Percentiles rank a stretch among this genome's conserved stretches.
Evolutionary conservation across 495 filamentous ascomycete species (phyloP).

Genomic region (Durotheca rogersii): DNA sequence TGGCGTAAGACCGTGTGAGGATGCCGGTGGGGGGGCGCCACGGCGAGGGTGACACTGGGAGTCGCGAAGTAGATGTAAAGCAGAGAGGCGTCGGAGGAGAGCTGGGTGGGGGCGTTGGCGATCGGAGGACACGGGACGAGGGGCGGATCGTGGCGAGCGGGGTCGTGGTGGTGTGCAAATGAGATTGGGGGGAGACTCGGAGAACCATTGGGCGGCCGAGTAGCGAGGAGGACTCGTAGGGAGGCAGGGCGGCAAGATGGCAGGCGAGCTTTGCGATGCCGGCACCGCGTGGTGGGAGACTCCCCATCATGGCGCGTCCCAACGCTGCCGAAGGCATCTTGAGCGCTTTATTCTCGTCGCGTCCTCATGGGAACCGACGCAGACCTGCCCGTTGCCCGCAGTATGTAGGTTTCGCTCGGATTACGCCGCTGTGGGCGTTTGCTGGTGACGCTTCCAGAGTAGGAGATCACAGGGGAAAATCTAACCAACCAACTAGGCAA

Average conservation of each 20-base stretch:
- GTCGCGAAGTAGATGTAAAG: constrained; percentile 22
- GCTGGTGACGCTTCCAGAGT: constrained; percentile 1
- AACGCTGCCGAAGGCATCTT: constrained; percentile 32
- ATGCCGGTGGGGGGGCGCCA: constrained; percentile 15
- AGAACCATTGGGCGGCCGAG: constrained; percentile 6
- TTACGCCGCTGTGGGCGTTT: constrained; percentile 5
- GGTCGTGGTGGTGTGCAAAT: constrained; percentile 5
- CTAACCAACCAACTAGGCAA: too few relatives aligned
- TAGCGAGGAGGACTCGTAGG: constrained; percentile 6
- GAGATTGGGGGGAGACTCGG: constrained; percentile 1
- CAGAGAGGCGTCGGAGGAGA: constrained; percentile 29
- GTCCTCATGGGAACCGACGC: constrained; percentile 26
- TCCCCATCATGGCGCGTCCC: constrained; percentile 24
- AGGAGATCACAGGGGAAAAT: too few relatives aligned
- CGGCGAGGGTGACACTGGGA: constrained; percentile 3
- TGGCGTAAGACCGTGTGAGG: constrained; percentile 15
- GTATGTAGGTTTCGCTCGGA: constrained; percentile 17
- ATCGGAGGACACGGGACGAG: constrained; percentile 9
- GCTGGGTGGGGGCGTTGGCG: constrained; percentile 17
- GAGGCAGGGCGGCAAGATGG: constrained; percentile 9
- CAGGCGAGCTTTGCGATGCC: constrained; percentile 24
- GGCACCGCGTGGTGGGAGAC: constrained; percentile 20
- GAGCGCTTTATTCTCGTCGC: constrained; percentile 23
- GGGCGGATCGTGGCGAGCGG: constrained; percentile 2
- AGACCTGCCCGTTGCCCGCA: constrained; percentile 8